Evolutionary conservation across 306 rosid genomes (phyloP).

Genomic region (Ammopiptanthus mongolicus): DNA sequence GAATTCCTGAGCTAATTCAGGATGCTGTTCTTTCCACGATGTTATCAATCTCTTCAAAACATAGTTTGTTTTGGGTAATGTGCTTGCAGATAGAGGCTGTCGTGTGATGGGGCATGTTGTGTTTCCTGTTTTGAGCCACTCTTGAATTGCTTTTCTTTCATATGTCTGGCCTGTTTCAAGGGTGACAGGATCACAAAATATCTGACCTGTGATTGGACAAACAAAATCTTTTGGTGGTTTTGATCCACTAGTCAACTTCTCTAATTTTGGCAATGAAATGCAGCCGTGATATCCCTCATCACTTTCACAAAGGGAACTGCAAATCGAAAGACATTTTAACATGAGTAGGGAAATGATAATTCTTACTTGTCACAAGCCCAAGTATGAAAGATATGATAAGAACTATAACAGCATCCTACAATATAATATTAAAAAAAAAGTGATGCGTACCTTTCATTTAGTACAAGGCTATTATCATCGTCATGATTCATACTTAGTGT

Average conservation of each 20-base stretch:
- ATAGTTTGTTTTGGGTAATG: slow-evolving; percentile 79
- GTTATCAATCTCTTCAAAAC: slow-evolving; percentile 86
- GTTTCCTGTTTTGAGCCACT: slow-evolving; percentile 91
- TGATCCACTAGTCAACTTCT: slow-evolving; percentile 33
- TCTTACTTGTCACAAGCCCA: slow-evolving; percentile 1
- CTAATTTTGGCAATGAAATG: slow-evolving; percentile 44
- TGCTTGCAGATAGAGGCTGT: slow-evolving; percentile 61
- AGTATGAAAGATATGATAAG: neutral
- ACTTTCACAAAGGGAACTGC: slow-evolving; percentile 55
- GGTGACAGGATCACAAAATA: slow-evolving; percentile 84
- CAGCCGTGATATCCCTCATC: slow-evolving; percentile 59
- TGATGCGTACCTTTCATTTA: slow-evolving; percentile 51
- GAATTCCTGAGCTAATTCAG: slow-evolving; percentile 66
- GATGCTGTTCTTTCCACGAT: slow-evolving; percentile 88
- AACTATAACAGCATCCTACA: neutral
- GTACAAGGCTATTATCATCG: slow-evolving; percentile 30
- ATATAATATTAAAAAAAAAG: neutral
- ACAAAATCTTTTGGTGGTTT: slow-evolving; percentile 90
- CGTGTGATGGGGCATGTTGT: slow-evolving; percentile 84
- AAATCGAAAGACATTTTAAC: slow-evolving; percentile 24
- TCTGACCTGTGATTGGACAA: slow-evolving; percentile 85
- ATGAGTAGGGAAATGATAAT: neutral
- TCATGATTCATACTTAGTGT: slow-evolving; percentile 36
- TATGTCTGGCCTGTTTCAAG: slow-evolving; percentile 97
- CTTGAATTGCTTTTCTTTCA: slow-evolving; percentile 90